These are phyloP conservation scores for Astrephomene gubernaculifera DNA, from an alignment of 139 green algal species.

Conservation along the genomic window DNA sequence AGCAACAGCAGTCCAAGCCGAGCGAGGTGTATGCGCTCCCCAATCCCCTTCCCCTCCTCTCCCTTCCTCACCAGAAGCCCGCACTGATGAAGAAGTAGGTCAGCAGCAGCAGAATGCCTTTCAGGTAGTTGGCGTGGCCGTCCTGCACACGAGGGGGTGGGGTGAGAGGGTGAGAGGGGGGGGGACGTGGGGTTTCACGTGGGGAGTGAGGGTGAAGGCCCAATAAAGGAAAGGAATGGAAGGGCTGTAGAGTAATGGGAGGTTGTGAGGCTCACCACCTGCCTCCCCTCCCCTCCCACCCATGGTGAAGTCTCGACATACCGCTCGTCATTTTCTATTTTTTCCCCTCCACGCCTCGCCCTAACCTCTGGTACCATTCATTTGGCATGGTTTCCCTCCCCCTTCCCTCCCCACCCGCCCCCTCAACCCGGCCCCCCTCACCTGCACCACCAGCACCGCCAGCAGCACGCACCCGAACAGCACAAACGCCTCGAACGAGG, in stretches of 20 bases:
- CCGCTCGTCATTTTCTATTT: background rate
- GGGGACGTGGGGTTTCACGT: background rate
- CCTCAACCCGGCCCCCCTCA: background rate
- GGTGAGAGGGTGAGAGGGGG: no score
- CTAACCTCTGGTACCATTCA: no score
- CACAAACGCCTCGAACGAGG: slow-evolving; percentile 64
- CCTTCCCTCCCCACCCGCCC: background rate
- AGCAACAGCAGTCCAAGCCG: background rate
- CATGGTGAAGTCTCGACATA: no score
- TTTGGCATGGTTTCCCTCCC: background rate
- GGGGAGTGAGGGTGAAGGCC: no score
- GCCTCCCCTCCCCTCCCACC: background rate
- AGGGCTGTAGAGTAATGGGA: no score
- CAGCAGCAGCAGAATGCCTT: slow-evolving; percentile 79
- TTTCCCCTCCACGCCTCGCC: background rate
- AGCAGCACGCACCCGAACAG: slow-evolving; percentile 79
- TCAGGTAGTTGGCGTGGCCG: slow-evolving; percentile 81
- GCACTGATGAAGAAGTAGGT: slow-evolving; percentile 78
- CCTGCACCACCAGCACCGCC: slow-evolving; percentile 48
- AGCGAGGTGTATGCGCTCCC: background rate
- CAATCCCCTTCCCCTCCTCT: background rate
- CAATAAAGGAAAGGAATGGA: no score
- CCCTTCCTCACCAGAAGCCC: slow-evolving; percentile 63
- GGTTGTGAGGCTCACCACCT: no score
- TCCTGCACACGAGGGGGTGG: no score